Evolutionary conservation across 1,139 yeast genomes (phyloP), one percentile per base, ranked within the genome.

Genomic region (Zygosaccharomyces pseudobailii): DNA sequence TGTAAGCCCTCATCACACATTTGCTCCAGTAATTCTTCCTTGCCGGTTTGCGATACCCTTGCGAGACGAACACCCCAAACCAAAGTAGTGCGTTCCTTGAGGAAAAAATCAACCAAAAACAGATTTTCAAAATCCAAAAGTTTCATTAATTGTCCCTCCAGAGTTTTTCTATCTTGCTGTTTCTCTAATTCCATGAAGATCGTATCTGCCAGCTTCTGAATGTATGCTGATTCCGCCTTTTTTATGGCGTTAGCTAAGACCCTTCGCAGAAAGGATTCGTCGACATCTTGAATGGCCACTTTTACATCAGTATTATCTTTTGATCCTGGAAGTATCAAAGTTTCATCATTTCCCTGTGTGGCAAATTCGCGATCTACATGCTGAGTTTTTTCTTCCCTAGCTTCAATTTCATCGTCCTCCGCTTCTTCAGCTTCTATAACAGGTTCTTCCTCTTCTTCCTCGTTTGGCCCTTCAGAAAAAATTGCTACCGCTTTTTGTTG

Each of bases 1-100:
- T 57, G 62, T 7, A 68, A 54, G 0, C 75, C 78, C 5, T 60
- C 55, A 0, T 56, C 54, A 21, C 48, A 52, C 63, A 78, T 71
- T 13, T 59, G 54, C 1, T 57, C 48, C 8, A 68, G 47, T 2
- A 79, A 45, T 0, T 46, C 40, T 7, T 64, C 63, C 24, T 70
- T 63, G 5, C 69, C 70, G 0, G 61, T 62, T 5, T 70, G 73
- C 6, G 68, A 58, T 10, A 75, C 72, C 35, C 65, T 65, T 3
- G 74, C 66, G 33, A 76, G 63, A 46, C 69, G 70, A 1, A 78
- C 69, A 33, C 82, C 78, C 77, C 81, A 84, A 2, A 75, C 77
- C 5, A 85, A 67, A 42, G 71, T 65, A 57, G 73, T 68, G 48
- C 84, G 64, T 56, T 87, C 84, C 35, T 71, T 70, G 17, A 79